Conservation (phyloP, 148 eudicot genomes). For the Silene uniflora region DNA sequence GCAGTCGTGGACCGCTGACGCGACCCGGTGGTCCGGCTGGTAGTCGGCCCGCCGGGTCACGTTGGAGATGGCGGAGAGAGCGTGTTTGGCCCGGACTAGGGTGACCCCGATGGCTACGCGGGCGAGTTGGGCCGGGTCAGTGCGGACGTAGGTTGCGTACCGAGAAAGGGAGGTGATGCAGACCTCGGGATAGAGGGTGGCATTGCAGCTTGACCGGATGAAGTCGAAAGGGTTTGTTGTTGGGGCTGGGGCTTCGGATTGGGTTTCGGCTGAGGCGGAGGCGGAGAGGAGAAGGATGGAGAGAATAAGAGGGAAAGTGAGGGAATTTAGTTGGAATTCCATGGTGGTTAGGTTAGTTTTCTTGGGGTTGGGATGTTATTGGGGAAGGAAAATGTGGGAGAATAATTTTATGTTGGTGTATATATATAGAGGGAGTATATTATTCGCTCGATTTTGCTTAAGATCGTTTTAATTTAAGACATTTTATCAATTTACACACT, state of each 20-base stretch:
- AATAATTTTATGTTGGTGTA: not conserved
- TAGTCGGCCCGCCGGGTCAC: slow-evolving; percentile 34
- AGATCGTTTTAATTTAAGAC: no score
- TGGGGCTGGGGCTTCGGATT: slow-evolving; percentile 14
- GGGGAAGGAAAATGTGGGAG: not conserved
- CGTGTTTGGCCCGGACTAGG: slow-evolving; percentile 38
- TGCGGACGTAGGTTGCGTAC: slow-evolving; percentile 47
- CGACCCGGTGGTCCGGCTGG: slow-evolving; percentile 38
- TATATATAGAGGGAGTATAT: not conserved
- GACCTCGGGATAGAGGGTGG: slow-evolving; percentile 61
- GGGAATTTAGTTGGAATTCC: slow-evolving; percentile 4
- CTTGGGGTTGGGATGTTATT: no score
- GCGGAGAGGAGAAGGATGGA: slow-evolving; percentile 17
- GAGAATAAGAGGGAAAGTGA: slow-evolving; percentile 11
- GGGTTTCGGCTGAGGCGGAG: slow-evolving; percentile 6
- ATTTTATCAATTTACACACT: no score
- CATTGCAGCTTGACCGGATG: slow-evolving; percentile 61
- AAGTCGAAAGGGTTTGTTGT: slow-evolving; percentile 31
- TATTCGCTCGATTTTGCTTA: no score
- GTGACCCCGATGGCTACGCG: slow-evolving; percentile 53
- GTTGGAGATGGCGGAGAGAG: slow-evolving; percentile 36
- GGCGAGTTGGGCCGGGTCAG: slow-evolving; percentile 58
- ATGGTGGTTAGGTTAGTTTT: not conserved
- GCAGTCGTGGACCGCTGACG: slow-evolving; percentile 67
- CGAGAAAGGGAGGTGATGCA: slow-evolving; percentile 66